Evolutionary conservation across 2,329 filamentous ascomycete species (phyloP).

Genomic region (Sarocladium strictum): DNA sequence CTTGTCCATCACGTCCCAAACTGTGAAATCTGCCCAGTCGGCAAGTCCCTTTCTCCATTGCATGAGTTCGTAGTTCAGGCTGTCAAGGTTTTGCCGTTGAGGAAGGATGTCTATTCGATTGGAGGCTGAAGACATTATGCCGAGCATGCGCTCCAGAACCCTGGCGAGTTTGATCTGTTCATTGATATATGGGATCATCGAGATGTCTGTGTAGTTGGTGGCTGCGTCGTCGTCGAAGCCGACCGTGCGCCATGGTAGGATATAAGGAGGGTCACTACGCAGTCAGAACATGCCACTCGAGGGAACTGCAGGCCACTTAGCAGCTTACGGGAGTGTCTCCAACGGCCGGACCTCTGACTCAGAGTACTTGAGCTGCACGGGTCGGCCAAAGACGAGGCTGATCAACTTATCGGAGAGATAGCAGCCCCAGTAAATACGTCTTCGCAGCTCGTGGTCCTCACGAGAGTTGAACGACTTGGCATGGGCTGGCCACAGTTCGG

Average conservation of each 20-base stretch:
- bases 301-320: too few species aligned
- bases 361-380: constrained; percentile 13
- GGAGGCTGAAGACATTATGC: constrained; percentile 10
- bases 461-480: constrained; percentile 15
- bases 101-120: not conserved
- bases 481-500: constrained; percentile 16
- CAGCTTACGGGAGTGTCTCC: not conserved
- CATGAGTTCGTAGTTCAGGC: constrained; percentile 16
- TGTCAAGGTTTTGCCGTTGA: constrained; percentile 10
- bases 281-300: not conserved
- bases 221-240: constrained; percentile 15
- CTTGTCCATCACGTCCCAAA: constrained; percentile 16
- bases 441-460: constrained; percentile 21
- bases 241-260: constrained; percentile 18
- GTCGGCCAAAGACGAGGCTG: constrained; percentile 15
- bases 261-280: constrained; percentile 16
- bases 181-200: constrained; percentile 15
- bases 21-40: constrained; percentile 15
- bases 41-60: constrained; percentile 16
- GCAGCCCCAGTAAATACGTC: constrained; percentile 24
- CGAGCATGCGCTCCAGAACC: constrained; percentile 18
- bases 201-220: constrained; percentile 1
- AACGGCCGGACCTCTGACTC: constrained; percentile 13
- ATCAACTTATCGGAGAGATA: constrained; percentile 22
- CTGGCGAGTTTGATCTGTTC: constrained; percentile 17